Percentiles rank a stretch among this genome's conserved stretches.
Conservation (phyloP, 345 rosid species). For the Mercurialis annua region DNA sequence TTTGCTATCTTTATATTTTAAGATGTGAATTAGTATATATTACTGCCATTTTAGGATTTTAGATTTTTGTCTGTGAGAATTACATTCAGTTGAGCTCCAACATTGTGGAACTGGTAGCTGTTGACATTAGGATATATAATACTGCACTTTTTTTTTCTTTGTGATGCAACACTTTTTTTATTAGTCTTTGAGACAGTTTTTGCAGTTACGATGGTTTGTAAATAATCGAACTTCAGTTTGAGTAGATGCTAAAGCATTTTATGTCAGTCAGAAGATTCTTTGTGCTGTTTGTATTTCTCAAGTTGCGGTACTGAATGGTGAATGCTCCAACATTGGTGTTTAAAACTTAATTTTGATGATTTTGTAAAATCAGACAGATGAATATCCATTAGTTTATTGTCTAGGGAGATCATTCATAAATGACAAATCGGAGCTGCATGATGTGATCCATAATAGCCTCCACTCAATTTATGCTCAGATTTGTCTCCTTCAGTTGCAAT, state of each 20-base stretch:
- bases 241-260: not conserved
- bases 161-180: not conserved
- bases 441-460: not conserved
- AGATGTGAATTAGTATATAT: not conserved
- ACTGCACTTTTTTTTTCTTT: not conserved
- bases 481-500: not conserved
- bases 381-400: not conserved
- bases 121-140: not conserved
- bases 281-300: not conserved
- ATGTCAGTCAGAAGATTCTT: not conserved
- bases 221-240: not conserved
- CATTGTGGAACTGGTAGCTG: not conserved
- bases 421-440: not conserved
- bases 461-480: slow-evolving; percentile 5
- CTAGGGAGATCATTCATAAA: not conserved
- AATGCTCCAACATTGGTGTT: not conserved
- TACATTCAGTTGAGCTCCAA: not conserved
- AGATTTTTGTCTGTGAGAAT: not conserved
- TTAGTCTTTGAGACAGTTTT: not conserved
- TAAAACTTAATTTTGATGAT: not conserved
- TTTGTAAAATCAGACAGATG: not conserved
- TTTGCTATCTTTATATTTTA: not conserved
- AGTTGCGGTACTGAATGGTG: not conserved
- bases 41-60: not conserved
- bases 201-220: slow-evolving; percentile 4